A percentile compares a stretch with the other conserved stretches of the same genome.
Evolutionary conservation across 805 yeast species (phyloP).

Genomic region (Wickerhamiella spandovensis): DNA sequence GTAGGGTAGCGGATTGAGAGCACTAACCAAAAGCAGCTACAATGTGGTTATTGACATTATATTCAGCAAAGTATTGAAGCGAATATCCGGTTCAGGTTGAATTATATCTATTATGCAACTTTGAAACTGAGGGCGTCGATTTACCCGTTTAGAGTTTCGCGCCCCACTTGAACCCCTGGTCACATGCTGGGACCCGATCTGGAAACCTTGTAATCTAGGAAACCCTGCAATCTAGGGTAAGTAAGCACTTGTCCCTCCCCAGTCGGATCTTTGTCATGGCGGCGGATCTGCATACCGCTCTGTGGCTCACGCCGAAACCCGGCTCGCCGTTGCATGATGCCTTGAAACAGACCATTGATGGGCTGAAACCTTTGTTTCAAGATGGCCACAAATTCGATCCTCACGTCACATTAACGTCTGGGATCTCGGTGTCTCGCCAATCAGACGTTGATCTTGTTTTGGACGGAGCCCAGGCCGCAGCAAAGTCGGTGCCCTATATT

Average conservation of each 20-base stretch:
- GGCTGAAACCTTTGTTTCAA: constrained; percentile 57
- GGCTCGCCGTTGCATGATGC: constrained; percentile 43
- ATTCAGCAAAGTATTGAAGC: too few relatives aligned
- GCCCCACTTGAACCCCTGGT: too few relatives aligned
- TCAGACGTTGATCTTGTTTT: constrained; percentile 49
- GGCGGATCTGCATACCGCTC: constrained; percentile 24
- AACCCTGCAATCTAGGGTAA: too few relatives aligned
- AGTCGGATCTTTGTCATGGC: neutral
- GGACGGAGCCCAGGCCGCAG: constrained; percentile 46
- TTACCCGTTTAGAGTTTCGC: too few relatives aligned
- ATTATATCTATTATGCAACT: too few relatives aligned
- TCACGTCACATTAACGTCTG: constrained; percentile 63
- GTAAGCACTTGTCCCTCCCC: too few relatives aligned
- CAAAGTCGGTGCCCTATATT: constrained; percentile 28
- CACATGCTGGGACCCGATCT: too few relatives aligned
- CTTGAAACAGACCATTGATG: constrained; percentile 44
- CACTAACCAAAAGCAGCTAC: too few relatives aligned
- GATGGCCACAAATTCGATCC: constrained; percentile 61
- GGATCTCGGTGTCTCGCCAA: constrained; percentile 35
- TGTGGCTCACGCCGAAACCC: constrained; percentile 64
- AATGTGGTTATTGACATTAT: too few relatives aligned
- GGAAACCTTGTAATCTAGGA: too few relatives aligned
- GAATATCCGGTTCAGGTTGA: too few relatives aligned
- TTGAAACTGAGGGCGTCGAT: too few relatives aligned
- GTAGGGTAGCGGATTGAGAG: neutral